Evolutionary conservation across 108 stramenopile species (phyloP).

Genomic region (Cafeteria roenbergensis): DNA sequence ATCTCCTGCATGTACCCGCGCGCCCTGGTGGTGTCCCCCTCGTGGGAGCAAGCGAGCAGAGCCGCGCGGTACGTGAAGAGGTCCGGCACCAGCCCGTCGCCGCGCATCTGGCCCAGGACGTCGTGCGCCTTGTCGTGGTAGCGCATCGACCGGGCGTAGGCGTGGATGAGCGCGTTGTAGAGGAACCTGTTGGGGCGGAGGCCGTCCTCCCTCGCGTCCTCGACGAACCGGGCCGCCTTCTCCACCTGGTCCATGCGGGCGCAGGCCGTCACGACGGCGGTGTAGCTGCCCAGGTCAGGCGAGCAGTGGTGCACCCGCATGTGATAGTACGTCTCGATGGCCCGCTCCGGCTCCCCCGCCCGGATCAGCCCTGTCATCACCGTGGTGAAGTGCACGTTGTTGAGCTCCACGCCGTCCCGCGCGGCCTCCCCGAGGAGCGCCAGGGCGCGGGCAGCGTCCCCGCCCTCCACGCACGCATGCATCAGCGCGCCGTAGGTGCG

Average conservation of each 20-base stretch:
- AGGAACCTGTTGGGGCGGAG: background rate
- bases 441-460: background rate
- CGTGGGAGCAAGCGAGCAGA: constrained; percentile 4
- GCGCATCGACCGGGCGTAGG: background rate
- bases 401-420: background rate
- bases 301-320: background rate
- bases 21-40: background rate
- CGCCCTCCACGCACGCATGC: background rate
- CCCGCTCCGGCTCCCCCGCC: background rate
- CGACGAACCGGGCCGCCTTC: background rate
- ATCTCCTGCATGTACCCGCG: background rate
- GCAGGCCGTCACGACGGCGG: background rate
- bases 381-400: background rate
- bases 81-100: background rate
- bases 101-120: background rate
- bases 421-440: background rate
- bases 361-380: background rate
- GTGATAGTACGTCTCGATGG: background rate
- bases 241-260: background rate
- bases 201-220: background rate
- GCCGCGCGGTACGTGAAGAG: background rate
- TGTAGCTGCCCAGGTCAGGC: background rate
- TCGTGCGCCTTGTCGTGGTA: background rate
- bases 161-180: background rate
- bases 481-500: constrained; percentile 3